Evolutionary conservation across 176 grass and related monocot genomes (phyloP), one percentile per base, ranked within the genome.

Genomic region (Rhipidocladum racemiflorum): DNA sequence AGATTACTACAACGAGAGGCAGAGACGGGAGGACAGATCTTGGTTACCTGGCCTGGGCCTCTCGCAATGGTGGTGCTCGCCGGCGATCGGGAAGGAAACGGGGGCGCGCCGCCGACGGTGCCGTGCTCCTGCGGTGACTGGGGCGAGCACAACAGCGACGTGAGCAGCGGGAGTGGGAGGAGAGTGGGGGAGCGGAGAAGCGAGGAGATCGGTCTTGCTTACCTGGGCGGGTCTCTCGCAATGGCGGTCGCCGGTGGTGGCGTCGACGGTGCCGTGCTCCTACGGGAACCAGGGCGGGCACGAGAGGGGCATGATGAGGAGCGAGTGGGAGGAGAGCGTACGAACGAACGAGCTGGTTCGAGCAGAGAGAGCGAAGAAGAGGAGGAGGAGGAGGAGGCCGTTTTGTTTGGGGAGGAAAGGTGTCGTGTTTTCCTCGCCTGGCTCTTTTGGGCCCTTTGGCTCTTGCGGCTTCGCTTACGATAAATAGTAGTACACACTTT

Each of bases 101-200:
- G 17, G 9, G 25, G 34, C 16, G 46, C 18, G 53, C 56, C 11
- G 24, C 24, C 24, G 67, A 40, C 29, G 13, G 42, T 49, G 82
- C 34, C 53, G 76, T 69, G 76, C 69, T 84, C 43, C 70, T 28
- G 25, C 70, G 17, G 53, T 9, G 69, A 2, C 40, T n/a, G 44
- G 27, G 74, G 59, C 39, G 50, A 40, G 87, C 82, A 81, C 77
- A 77, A 70, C 77, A 72, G 63, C 62, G 82, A 71, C 82, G 87
- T 89, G 83, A 79, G 32, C 46, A 44, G 40, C 12, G 76, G 48
- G 76, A 24, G 56, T 17, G 27, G 39, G 76, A 20, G 24, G 38
- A 45, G 74, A 10, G 73, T 13, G 54, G 5, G 59, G 34, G 73
- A 28, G 24, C 12, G 28, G 24, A 14, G 57, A 27, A 61, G 24